Conservation (phyloP, 805 yeast genomes). For the Saccharomycopsis malanga region DNA sequence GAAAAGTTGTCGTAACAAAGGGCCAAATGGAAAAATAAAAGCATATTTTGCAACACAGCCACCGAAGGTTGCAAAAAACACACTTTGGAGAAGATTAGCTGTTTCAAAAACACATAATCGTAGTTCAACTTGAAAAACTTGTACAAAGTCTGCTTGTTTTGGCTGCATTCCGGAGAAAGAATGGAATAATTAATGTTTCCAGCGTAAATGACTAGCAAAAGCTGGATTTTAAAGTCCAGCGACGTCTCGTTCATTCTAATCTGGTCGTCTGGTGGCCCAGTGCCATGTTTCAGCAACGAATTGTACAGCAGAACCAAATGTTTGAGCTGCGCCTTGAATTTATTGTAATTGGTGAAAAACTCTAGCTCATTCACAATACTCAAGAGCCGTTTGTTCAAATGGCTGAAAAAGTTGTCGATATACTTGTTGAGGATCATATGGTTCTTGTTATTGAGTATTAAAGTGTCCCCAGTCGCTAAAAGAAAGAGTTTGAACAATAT, state of each 20-base stretch:
- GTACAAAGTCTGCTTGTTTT: not conserved
- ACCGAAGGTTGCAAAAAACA: conserved; percentile 42
- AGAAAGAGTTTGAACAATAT: conserved; percentile 16
- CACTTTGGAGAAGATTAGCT: conserved; percentile 32
- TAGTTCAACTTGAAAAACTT: conserved; percentile 19
- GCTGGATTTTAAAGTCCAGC: conserved; percentile 15
- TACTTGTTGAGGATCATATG: conserved; percentile 9
- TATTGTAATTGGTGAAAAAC: conserved; percentile 14
- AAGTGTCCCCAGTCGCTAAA: conserved; percentile 1
- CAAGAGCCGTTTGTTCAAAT: conserved; percentile 10
- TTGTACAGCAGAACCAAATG: conserved; percentile 13
- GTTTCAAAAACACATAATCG: conserved; percentile 7
- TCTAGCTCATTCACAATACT: conserved; percentile 11
- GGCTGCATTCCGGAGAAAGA: not conserved
- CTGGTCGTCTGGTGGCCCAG: not conserved
- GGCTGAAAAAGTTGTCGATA: conserved; percentile 13
- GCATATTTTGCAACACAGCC: conserved; percentile 43
- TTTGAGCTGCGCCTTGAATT: conserved; percentile 12
- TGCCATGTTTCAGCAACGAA: not conserved
- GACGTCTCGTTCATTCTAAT: conserved; percentile 13
- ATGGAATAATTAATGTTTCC: conserved; percentile 20
- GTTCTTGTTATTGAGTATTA: conserved; percentile 12
- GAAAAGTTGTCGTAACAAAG: conserved; percentile 32
- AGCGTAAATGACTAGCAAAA: conserved; percentile 15
- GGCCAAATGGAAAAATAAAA: conserved; percentile 43